Percentiles rank a stretch among this genome's conserved stretches.
Conservation (phyloP, 2,329 filamentous ascomycete species). For the Hypomyces perniciosus region DNA sequence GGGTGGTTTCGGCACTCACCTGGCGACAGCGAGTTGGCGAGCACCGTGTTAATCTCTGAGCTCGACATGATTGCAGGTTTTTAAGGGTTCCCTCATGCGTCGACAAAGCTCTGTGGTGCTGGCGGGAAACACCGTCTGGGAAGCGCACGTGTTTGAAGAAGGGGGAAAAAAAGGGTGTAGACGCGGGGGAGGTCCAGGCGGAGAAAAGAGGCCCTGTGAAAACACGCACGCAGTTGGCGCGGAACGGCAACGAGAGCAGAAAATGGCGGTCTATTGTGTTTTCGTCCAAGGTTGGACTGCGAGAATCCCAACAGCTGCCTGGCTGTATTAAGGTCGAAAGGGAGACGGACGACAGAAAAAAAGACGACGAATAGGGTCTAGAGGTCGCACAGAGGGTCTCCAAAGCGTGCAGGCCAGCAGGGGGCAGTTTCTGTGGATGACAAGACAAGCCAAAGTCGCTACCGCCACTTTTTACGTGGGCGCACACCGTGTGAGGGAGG, state of each 20-base stretch:
- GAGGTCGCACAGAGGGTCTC: constrained; percentile 10
- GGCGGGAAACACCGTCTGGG: constrained; percentile 17
- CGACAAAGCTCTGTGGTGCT: constrained; percentile 20
- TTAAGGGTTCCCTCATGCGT: constrained; percentile 33
- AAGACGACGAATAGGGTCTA: constrained; percentile 13
- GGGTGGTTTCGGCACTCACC: constrained; percentile 53
- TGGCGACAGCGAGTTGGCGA: constrained; percentile 91
- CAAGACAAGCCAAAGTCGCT: constrained; percentile 4
- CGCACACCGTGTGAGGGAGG: not conserved
- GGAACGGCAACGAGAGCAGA: constrained; percentile 2
- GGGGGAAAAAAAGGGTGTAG: constrained; percentile 19
- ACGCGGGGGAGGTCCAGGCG: constrained; percentile 12
- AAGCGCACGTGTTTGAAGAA: constrained; percentile 24
- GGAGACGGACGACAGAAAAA: not conserved
- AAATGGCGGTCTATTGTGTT: constrained; percentile 14
- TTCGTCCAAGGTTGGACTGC: constrained; percentile 4
- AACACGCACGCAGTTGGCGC: constrained; percentile 5
- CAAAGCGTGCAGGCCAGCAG: not conserved
- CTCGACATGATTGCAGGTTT: constrained; percentile 53
- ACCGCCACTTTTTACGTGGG: constrained; percentile 10
- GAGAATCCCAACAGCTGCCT: constrained; percentile 13
- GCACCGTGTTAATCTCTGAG: constrained; percentile 96
- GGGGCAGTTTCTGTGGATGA: constrained; percentile 8
- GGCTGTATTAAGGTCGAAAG: constrained; percentile 13
- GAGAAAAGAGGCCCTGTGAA: not conserved